phyloP scores from a whole-genome alignment of 352 stramenopile genomes.

The Globisporangium apiculatum region DNA sequence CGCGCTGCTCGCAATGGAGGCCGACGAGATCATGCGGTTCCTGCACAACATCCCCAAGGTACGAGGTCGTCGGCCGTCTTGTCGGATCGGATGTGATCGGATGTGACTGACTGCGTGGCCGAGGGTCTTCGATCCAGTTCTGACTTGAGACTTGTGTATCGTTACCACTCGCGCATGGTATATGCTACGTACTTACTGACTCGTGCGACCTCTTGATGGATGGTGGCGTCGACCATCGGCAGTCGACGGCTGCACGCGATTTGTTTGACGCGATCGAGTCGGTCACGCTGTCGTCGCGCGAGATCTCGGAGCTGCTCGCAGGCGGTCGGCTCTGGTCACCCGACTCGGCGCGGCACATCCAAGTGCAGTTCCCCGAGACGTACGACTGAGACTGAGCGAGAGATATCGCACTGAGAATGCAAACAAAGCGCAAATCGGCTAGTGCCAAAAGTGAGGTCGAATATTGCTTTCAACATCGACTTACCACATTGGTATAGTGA shows the following conservation, averaged over 20 bases:
- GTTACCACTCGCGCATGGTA: background rate
- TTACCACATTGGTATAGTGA: too few species aligned
- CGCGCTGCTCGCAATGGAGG: slow-evolving; percentile 59
- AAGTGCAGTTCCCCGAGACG: slow-evolving; percentile 67
- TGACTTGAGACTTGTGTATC: background rate
- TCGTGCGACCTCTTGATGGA: background rate
- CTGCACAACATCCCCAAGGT: slow-evolving; percentile 74
- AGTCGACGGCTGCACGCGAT: slow-evolving; percentile 47
- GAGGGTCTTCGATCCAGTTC: too few species aligned
- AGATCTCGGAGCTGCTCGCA: slow-evolving; percentile 62
- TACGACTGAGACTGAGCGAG: slow-evolving; percentile 41
- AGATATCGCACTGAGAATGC: background rate
- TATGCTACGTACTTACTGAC: background rate
- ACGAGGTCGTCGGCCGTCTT: background rate
- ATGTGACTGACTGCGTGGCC: too few species aligned
- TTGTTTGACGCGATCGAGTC: slow-evolving; percentile 62
- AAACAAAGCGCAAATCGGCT: background rate
- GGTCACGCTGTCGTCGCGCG: slow-evolving; percentile 57
- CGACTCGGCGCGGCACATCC: slow-evolving; percentile 45
- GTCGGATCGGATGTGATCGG: too few species aligned
- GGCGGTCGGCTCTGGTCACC: slow-evolving; percentile 74
- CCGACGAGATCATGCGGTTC: slow-evolving; percentile 71
- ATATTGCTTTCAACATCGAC: background rate
- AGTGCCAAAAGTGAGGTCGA: background rate
- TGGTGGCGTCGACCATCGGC: background rate